Evolutionary conservation across 2,329 filamentous ascomycete genomes (phyloP).

Genomic region (Monascus ruber): DNA sequence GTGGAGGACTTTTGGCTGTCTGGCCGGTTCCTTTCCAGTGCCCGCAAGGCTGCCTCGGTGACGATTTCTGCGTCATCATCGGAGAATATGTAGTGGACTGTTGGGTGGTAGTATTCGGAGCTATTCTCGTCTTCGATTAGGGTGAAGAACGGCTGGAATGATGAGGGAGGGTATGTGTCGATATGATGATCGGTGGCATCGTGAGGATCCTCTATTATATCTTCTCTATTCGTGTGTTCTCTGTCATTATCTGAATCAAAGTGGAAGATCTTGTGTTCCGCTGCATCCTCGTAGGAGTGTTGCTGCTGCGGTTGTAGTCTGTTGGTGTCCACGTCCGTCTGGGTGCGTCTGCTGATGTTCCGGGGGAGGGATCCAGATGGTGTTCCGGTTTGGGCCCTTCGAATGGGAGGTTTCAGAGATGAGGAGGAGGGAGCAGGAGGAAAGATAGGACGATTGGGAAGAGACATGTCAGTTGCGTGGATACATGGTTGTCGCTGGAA

Average conservation of each 20-base stretch:
- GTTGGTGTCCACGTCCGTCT: slow-evolving; percentile 4
- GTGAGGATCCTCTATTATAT: not conserved
- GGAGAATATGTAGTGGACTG: slow-evolving; percentile 82
- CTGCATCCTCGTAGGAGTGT: slow-evolving; percentile 2
- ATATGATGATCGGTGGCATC: slow-evolving; percentile 9
- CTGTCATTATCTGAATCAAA: too few species aligned
- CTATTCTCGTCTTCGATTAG: slow-evolving; percentile 67
- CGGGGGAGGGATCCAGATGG: slow-evolving; percentile 9
- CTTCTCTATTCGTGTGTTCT: not conserved
- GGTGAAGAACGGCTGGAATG: slow-evolving; percentile 74
- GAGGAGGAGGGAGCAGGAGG: slow-evolving; percentile 15
- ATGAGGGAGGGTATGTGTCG: slow-evolving; percentile 17
- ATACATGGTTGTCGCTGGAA: slow-evolving; percentile 1
- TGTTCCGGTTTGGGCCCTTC: slow-evolving; percentile 4
- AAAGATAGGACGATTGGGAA: slow-evolving; percentile 15
- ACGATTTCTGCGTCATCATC: slow-evolving; percentile 78
- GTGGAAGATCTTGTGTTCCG: slow-evolving; percentile 2
- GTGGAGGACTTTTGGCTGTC: slow-evolving; percentile 3
- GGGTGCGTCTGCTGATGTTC: slow-evolving; percentile 9
- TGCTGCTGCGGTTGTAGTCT: slow-evolving; percentile 3
- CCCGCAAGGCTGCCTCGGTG: slow-evolving; percentile 51
- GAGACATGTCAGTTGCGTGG: slow-evolving; percentile 21
- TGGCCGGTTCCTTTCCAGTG: slow-evolving; percentile 38
- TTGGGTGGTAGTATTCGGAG: slow-evolving; percentile 67
- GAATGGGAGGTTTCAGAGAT: slow-evolving; percentile 16